Evolutionary conservation across 306 rosid genomes (phyloP).

Genomic region (Fagus sylvatica): DNA sequence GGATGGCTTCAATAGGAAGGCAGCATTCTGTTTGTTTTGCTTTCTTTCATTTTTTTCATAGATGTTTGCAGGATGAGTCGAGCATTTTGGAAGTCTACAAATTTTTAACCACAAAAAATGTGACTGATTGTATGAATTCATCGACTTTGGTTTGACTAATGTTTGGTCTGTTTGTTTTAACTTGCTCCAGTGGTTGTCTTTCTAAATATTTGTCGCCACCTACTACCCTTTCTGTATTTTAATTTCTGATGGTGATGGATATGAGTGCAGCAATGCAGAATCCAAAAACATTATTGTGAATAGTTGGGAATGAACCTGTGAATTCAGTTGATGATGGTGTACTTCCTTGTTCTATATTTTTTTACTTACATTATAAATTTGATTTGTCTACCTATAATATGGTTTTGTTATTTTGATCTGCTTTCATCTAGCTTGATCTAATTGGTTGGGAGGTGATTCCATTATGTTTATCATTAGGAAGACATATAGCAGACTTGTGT

Average conservation of each 20-base stretch:
- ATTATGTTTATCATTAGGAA: not conserved
- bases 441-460: not conserved
- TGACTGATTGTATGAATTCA: not conserved
- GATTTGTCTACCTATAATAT: not conserved
- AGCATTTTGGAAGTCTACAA: not conserved
- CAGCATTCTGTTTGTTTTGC: not conserved
- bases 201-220: not conserved
- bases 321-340: not conserved
- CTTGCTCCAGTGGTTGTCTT: not conserved
- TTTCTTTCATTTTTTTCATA: not conserved
- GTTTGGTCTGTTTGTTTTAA: not conserved
- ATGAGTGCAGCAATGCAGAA: not conserved
- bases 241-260: not conserved
- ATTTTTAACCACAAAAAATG: no score
- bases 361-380: not conserved
- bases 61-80: not conserved
- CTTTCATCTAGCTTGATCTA: not conserved
- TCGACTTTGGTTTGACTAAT: not conserved
- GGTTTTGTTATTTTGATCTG: not conserved
- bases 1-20: not conserved
- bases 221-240: not conserved
- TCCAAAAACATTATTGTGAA: not conserved
- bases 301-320: not conserved
- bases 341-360: not conserved
- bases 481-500: not conserved